These are phyloP conservation scores for Fistulinella staudtii DNA, from an alignment of 1,284 basidiomycete genomes.

Conservation along the genomic window DNA sequence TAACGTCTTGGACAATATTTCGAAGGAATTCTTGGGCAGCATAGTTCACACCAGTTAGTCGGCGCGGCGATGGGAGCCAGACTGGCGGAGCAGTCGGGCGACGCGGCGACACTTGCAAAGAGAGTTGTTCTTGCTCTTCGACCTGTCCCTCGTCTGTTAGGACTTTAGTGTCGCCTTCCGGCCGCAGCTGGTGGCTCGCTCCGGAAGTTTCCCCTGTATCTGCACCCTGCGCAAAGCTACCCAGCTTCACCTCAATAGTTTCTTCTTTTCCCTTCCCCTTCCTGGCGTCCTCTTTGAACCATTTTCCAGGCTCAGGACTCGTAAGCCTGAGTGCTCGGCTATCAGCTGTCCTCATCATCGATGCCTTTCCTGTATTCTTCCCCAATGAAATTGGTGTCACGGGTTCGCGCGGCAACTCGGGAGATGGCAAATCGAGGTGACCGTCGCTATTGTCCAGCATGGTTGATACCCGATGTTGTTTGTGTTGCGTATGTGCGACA, in stretches of 20 bases:
- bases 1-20: constrained; percentile 60
- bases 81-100: constrained; percentile 35
- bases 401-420: constrained; percentile 46
- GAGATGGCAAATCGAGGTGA: constrained; percentile 42
- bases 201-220: constrained; percentile 36
- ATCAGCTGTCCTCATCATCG: constrained; percentile 4
- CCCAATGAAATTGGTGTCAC: constrained; percentile 42
- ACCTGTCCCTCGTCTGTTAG: constrained; percentile 7
- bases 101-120: constrained; percentile 60
- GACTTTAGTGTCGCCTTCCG: constrained; percentile 13
- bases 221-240: constrained; percentile 20
- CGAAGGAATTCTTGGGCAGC: constrained; percentile 59
- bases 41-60: constrained; percentile 24
- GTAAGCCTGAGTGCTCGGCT: constrained; percentile 40
- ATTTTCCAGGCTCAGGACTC: constrained; percentile 47
- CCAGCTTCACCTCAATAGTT: constrained; percentile 23
- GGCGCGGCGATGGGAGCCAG: constrained; percentile 46
- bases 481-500: not conserved
- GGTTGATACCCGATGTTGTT: constrained; percentile 9
- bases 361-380: constrained; percentile 23
- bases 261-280: constrained; percentile 30
- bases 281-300: constrained; percentile 37
- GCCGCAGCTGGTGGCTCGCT: constrained; percentile 24
- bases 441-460: constrained; percentile 16
- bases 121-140: constrained; percentile 30